Evolutionary conservation across 805 yeast species (phyloP).

Genomic region (Yamadazyma laniorum): DNA sequence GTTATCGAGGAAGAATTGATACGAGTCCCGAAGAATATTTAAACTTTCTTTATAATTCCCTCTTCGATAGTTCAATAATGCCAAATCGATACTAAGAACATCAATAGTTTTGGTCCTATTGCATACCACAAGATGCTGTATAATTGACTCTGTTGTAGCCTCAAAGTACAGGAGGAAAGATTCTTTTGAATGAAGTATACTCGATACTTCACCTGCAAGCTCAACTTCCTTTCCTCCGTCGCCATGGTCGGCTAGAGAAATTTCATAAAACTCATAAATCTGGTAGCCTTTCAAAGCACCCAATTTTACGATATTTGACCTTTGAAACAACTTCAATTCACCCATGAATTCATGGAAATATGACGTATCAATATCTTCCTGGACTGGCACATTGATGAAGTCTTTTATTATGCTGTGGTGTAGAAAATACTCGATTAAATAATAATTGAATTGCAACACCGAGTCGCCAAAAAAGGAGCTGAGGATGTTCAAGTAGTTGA

Average conservation of each 20-base stretch:
- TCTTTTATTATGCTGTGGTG: conserved; percentile 2
- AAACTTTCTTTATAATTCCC: conserved; percentile 60
- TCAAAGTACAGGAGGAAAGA: conserved; percentile 38
- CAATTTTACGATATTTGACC: conserved; percentile 39
- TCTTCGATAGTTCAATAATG: conserved; percentile 60
- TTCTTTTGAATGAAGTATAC: conserved; percentile 4
- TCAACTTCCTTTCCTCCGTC: conserved; percentile 2
- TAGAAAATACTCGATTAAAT: conserved; percentile 9
- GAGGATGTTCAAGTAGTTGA: conserved; percentile 42
- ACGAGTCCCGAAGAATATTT: conserved; percentile 63
- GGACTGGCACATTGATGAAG: conserved; percentile 13
- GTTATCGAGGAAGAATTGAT: conserved; percentile 60
- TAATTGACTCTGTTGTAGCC: conserved; percentile 53
- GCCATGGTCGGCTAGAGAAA: conserved; percentile 18
- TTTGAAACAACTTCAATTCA: conserved; percentile 47
- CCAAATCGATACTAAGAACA: conserved; percentile 74
- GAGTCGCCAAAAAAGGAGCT: conserved; percentile 6
- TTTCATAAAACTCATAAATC: conserved; percentile 22
- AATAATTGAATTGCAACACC: conserved; percentile 8
- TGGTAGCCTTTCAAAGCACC: conserved; percentile 21
- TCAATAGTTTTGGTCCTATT: conserved; percentile 65
- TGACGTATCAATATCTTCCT: conserved; percentile 10
- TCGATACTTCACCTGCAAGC: not conserved
- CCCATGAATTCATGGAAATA: conserved; percentile 43
- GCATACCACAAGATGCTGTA: conserved; percentile 50